These are phyloP conservation scores for Trichothecium sympodiale DNA, from an alignment of 2,329 filamentous ascomycete genomes.

Conservation along the genomic window DNA sequence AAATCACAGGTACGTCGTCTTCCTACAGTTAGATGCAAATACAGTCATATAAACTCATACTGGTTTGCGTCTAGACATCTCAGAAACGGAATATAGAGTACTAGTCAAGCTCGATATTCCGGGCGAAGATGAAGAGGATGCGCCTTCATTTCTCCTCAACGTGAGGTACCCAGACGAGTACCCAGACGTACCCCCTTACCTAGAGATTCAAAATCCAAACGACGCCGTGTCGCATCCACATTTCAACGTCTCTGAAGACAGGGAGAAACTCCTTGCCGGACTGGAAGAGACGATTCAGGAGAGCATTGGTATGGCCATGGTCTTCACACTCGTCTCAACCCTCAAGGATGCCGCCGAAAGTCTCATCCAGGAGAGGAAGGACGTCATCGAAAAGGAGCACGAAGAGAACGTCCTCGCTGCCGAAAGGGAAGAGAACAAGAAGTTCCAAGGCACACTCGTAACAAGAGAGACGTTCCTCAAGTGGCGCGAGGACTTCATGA, in stretches of 20 bases:
- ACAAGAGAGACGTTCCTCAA: slow-evolving; percentile 75
- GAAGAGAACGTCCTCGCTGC: slow-evolving; percentile 45
- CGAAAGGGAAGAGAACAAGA: slow-evolving; percentile 89
- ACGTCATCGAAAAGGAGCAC: slow-evolving; percentile 45
- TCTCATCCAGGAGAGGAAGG: slow-evolving; percentile 64
- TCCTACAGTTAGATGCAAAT: slow-evolving; percentile 3
- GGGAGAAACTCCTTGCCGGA: slow-evolving; percentile 57
- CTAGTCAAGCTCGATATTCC: slow-evolving; percentile 72
- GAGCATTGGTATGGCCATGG: slow-evolving; percentile 94
- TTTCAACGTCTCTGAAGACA: slow-evolving; percentile 74
- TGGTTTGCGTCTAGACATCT: slow-evolving; percentile 53
- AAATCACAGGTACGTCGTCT: slow-evolving; percentile 65
- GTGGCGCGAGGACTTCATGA: slow-evolving; percentile 69
- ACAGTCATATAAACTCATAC: neutral
- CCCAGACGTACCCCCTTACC: slow-evolving; percentile 72
- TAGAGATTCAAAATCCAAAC: slow-evolving; percentile 67
- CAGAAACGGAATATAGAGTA: slow-evolving; percentile 81
- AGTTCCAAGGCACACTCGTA: slow-evolving; percentile 86
- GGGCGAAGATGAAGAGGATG: slow-evolving; percentile 49
- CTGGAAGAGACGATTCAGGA: slow-evolving; percentile 73
- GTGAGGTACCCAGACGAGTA: slow-evolving; percentile 86
- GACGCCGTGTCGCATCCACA: slow-evolving; percentile 59
- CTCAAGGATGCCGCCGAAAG: slow-evolving; percentile 88
- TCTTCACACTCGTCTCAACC: slow-evolving; percentile 80
- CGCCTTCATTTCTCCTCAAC: slow-evolving; percentile 66